phyloP scores from a whole-genome alignment of 345 rosid species.

The Syzygium oleosum region DNA sequence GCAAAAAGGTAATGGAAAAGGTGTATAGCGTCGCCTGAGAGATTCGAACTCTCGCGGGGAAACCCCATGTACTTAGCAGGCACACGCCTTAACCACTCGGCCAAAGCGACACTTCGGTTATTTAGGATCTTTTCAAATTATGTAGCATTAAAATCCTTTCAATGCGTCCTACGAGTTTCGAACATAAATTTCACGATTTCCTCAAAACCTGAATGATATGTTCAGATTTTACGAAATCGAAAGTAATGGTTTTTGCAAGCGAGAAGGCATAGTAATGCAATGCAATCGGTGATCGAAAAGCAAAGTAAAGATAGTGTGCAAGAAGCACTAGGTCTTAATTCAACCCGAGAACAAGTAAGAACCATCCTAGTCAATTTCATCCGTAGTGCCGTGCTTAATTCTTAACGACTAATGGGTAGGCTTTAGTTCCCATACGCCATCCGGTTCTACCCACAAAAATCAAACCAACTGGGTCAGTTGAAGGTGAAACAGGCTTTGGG shows the following conservation, averaged over 20 bases:
- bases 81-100: conserved; percentile 96
- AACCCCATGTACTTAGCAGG: conserved; percentile 86
- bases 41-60: conserved; percentile 80
- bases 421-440: background rate
- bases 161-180: background rate
- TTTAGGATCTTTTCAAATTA: fast-evolving
- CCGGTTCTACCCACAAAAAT: background rate
- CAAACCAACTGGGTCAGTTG: fast-evolving
- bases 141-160: fast-evolving
- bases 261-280: fast-evolving
- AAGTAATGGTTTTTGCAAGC: background rate
- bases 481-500: background rate
- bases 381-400: background rate
- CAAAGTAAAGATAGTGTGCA: background rate
- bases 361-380: background rate
- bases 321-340: background rate
- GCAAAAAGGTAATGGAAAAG: background rate
- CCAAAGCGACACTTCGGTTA: conserved; percentile 41
- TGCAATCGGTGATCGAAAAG: fast-evolving
- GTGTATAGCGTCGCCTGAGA: conserved; percentile 43
- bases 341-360: background rate
- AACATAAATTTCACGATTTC: background rate
- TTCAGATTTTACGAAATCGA: background rate
- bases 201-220: background rate
- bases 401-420: background rate